These are phyloP conservation scores for Diutina sp. DNA, from an alignment of 1,139 yeast species.

Conservation along the genomic window DNA sequence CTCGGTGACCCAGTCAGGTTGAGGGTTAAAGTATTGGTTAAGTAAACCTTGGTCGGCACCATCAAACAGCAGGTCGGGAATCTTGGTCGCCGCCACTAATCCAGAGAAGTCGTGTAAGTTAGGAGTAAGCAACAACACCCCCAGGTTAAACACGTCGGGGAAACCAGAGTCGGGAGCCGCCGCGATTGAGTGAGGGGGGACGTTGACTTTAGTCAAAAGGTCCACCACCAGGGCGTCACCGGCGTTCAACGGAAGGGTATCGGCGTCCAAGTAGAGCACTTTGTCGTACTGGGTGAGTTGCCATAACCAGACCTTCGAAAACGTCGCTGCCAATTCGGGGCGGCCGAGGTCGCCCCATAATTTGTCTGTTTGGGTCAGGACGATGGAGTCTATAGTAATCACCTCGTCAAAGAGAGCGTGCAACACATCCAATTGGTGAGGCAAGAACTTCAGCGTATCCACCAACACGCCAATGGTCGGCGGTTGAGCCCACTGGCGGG, in stretches of 20 bases:
- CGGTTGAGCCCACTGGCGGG: slow-evolving; percentile 4
- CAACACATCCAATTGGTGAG: slow-evolving; percentile 17
- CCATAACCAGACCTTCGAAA: slow-evolving; percentile 71
- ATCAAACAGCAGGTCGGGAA: background rate
- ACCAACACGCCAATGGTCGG: slow-evolving; percentile 21
- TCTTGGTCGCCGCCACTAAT: slow-evolving; percentile 13
- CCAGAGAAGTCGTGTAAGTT: slow-evolving; percentile 28
- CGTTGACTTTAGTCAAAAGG: slow-evolving; percentile 15
- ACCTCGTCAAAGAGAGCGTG: slow-evolving; percentile 15
- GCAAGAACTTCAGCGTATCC: slow-evolving; percentile 17
- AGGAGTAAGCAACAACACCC: slow-evolving; percentile 64
- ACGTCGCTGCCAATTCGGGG: slow-evolving; percentile 62
- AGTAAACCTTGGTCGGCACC: slow-evolving; percentile 2
- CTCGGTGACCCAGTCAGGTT: background rate
- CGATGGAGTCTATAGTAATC: slow-evolving; percentile 17
- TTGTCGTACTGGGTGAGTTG: slow-evolving; percentile 41
- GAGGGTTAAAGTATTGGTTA: slow-evolving; percentile 2
- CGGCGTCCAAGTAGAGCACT: slow-evolving; percentile 72
- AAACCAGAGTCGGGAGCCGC: slow-evolving; percentile 94
- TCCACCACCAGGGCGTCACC: slow-evolving; percentile 24
- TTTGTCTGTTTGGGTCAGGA: slow-evolving; percentile 14
- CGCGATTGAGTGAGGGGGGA: slow-evolving; percentile 27
- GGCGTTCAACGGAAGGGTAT: slow-evolving; percentile 48
- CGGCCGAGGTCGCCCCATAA: slow-evolving; percentile 34
- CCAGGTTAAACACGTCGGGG: slow-evolving; percentile 92